Conservation (phyloP, 768 basidiomycete genomes). For the Termitomyces sp. region DNA sequence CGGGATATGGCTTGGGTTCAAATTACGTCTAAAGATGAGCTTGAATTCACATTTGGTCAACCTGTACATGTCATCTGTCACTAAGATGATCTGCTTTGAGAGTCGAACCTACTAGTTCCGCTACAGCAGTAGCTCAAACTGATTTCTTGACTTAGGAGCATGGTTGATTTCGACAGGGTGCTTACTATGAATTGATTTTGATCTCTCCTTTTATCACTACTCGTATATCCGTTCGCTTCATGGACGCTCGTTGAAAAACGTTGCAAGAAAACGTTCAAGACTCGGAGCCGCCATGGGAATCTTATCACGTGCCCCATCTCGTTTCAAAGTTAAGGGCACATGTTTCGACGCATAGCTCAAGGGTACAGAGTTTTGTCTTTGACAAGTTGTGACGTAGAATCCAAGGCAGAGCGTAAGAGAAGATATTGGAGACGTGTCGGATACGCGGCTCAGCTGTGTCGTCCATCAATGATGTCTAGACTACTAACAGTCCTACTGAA, state of each 20-base stretch:
- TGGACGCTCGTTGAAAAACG: not conserved
- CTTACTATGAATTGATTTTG: not conserved
- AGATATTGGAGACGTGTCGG: not conserved
- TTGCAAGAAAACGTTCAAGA: not conserved
- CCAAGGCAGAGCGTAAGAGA: too few relatives aligned
- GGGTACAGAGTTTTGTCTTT: too few relatives aligned
- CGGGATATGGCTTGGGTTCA: not conserved
- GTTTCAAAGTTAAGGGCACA: too few relatives aligned
- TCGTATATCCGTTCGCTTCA: not conserved
- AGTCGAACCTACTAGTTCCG: not conserved
- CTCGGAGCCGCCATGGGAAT: not conserved
- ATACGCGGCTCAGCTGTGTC: not conserved
- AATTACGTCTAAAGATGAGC: not conserved
- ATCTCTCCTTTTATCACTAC: not conserved
- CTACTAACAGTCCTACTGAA: not conserved
- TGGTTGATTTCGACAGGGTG: not conserved
- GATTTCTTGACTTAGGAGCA: not conserved
- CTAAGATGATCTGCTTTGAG: not conserved
- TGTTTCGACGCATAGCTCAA: too few relatives aligned
- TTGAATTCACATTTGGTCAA: not conserved
- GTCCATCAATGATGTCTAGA: not conserved
- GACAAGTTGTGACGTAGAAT: too few relatives aligned
- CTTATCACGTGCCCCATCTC: not conserved
- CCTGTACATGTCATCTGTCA: not conserved
- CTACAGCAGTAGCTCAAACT: not conserved